Base-by-base conservation (phyloP, 306 rosid genomes). In the Psophocarpus tetragonolobus region DNA sequence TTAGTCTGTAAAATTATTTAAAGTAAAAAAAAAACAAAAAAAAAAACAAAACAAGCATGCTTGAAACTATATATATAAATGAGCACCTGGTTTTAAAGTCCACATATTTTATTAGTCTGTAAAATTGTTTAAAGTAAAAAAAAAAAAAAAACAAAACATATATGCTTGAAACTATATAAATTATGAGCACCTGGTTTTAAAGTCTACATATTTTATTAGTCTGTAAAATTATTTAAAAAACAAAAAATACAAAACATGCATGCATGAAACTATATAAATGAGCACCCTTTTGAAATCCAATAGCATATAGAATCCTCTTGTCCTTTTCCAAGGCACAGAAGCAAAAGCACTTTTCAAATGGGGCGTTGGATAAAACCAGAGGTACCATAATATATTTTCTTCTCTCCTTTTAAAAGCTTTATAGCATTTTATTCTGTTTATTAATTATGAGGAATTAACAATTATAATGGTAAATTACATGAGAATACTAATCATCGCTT, bases 281-380 rank as follows among this genome's bases (percentile, higher is more conserved):
- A 24, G 9, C 13, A 26, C 1, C 57, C 32, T 47, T 10, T 50
- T 15, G 66, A n/a, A 65, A 48, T 48, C 53, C 47, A 11, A 13
- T 1, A n/a, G 8, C 66, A 53, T 6, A 8, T n/a, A 47, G 68
- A 53, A 3, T 13, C 26, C 51, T 15, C 5, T 36, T 38, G 39
- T 60, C 61, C 10, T 33, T 67, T 42, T 42, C 20, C 17, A 20
- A 10, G 20, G 23, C 15, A 33, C 21, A 41, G 4, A 15, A 44
- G 35, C 33, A 51, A 73, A 73, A 27, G 3, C 29, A 38, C 38
- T 21, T 20, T 64, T 68, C 77, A 29, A 66, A 50, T 50, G 84
- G 85, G 90, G 88, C 92, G 87, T 80, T 88, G 96, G 91, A 64
- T 88, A 26, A 87, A 54, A 65, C 93, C 96, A 68, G 90, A 91